These are phyloP conservation scores for Tulasnella sp. DNA, from an alignment of 768 basidiomycete species.

Conservation along the genomic window DNA sequence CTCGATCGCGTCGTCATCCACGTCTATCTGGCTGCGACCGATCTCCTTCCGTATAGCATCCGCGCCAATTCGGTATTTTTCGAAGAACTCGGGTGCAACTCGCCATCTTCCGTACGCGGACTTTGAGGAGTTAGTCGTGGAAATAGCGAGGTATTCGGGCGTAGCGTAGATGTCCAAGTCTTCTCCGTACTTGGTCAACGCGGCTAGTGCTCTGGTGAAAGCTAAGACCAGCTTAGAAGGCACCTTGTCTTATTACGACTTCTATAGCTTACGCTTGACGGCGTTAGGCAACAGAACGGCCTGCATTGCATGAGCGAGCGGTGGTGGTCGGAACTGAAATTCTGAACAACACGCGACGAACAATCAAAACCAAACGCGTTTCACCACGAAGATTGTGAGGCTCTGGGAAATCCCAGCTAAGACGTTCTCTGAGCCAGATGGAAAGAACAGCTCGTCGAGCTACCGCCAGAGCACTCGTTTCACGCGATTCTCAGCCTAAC, in stretches of 20 bases:
- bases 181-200: constrained; percentile 81
- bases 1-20: constrained; percentile 32
- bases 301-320: constrained; percentile 54
- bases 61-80: constrained; percentile 56
- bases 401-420: too few species aligned
- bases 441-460: not conserved
- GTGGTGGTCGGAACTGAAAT: constrained; percentile 22
- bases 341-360: not conserved
- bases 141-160: constrained; percentile 62
- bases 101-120: constrained; percentile 83
- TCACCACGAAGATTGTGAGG: not conserved
- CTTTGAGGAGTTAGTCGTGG: constrained; percentile 76
- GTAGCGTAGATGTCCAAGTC: constrained; percentile 73
- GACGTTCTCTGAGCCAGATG: not conserved
- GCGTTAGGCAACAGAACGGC: constrained; percentile 65
- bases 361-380: constrained; percentile 9
- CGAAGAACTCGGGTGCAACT: constrained; percentile 70
- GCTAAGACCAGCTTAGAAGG: constrained; percentile 49
- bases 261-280: constrained; percentile 48
- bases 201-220: constrained; percentile 72
- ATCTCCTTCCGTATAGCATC: constrained; percentile 25
- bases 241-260: constrained; percentile 14
- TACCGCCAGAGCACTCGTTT: not conserved
- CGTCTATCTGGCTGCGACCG: constrained; percentile 1
- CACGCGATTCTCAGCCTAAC: not conserved